A percentile compares a stretch with the other conserved stretches of the same genome.
Evolutionary conservation across 176 grass and related monocot genomes (phyloP).

Genomic region (Oryza brachyantha): DNA sequence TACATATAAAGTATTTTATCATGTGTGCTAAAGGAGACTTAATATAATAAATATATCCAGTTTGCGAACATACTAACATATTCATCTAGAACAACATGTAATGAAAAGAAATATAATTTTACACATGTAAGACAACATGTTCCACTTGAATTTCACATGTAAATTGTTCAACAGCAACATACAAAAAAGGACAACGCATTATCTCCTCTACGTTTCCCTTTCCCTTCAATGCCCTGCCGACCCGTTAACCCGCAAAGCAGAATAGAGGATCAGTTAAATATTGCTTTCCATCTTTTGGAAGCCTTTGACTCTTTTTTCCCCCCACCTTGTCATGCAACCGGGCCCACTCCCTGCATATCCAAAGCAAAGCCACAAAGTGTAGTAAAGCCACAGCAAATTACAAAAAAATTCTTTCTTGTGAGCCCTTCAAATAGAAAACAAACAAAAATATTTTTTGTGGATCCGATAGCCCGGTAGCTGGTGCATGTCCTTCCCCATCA

Average conservation of each 20-base stretch:
- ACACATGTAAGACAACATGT: background rate
- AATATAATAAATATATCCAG: background rate
- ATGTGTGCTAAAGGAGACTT: background rate
- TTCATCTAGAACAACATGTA: background rate
- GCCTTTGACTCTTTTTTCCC: background rate
- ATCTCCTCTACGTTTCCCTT: background rate
- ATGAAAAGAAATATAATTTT: background rate
- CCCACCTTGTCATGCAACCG: background rate
- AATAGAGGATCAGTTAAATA: constrained; percentile 11
- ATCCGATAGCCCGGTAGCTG: constrained; percentile 15
- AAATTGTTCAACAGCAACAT: background rate
- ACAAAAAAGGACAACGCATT: background rate
- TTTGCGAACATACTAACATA: background rate
- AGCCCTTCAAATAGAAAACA: background rate
- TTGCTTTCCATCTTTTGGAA: constrained; percentile 20
- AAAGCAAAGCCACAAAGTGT: background rate
- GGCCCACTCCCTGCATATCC: constrained; percentile 16
- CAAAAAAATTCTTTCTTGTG: background rate
- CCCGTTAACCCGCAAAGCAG: background rate
- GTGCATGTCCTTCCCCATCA: background rate
- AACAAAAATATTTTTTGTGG: background rate
- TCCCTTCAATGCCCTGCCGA: background rate
- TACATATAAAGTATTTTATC: background rate
- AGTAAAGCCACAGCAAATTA: background rate
- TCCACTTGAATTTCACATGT: background rate